Conservation (phyloP, 2,329 filamentous ascomycete species). For the Hypoxylon sp. region DNA sequence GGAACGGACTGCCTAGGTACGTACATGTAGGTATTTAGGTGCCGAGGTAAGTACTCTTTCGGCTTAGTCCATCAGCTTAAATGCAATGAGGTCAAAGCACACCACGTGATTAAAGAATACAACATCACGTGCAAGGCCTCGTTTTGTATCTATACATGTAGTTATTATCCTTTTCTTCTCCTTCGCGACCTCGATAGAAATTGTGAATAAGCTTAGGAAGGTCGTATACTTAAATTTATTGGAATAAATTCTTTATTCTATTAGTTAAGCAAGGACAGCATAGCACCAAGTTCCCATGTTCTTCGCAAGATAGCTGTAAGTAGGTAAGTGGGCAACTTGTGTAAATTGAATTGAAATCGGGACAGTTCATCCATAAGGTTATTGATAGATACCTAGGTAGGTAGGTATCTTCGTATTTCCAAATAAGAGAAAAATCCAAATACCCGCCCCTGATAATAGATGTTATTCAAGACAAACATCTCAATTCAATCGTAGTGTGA, state of each 20-base stretch:
- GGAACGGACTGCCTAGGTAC: too few relatives aligned
- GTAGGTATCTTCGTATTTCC: too few relatives aligned
- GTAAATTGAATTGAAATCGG: neutral
- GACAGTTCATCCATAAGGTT: neutral
- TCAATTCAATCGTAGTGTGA: too few relatives aligned
- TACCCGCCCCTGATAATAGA: too few relatives aligned
- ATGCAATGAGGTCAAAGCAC: constrained; percentile 15
- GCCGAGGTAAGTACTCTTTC: constrained; percentile 26
- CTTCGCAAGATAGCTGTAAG: neutral
- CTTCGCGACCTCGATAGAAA: too few relatives aligned
- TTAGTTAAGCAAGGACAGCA: neutral
- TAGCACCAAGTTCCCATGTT: neutral
- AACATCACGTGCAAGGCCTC: constrained; percentile 15
- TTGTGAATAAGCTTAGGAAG: neutral
- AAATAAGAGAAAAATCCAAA: neutral
- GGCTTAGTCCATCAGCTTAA: constrained; percentile 8
- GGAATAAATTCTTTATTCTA: neutral
- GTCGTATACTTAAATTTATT: neutral
- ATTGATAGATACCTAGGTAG: neutral
- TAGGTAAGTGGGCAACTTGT: neutral
- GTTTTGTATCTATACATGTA: constrained; percentile 1
- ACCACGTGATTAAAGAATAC: constrained; percentile 12
- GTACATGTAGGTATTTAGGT: neutral
- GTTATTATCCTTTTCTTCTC: too few relatives aligned
- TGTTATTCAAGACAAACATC: too few relatives aligned